phyloP scores from a whole-genome alignment of 768 basidiomycete genomes.

The Hirschioporus abietinus region DNA sequence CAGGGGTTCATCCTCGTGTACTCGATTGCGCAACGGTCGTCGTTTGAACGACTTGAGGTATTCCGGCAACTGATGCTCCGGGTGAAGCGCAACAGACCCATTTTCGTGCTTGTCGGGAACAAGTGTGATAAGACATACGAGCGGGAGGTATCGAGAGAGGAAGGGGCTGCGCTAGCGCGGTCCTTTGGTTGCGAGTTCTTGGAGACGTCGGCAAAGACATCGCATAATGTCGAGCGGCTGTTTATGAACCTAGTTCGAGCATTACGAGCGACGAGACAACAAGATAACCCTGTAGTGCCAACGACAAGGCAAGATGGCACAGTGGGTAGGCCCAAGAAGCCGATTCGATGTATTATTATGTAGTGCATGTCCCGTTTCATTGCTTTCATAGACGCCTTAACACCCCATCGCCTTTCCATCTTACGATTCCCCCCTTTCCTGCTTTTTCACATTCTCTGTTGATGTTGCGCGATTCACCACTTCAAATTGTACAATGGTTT shows the following conservation, averaged over 20 bases:
- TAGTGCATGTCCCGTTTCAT: conserved; percentile 1
- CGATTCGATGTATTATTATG: conserved; percentile 3
- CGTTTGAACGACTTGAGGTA: conserved; percentile 85
- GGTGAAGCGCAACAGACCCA: conserved; percentile 79
- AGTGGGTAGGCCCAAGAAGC: neutral
- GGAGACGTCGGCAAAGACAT: conserved; percentile 95
- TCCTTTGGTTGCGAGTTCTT: conserved; percentile 89
- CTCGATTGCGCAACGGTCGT: conserved; percentile 90
- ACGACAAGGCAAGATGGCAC: neutral
- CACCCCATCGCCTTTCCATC: neutral
- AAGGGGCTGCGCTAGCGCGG: conserved; percentile 76
- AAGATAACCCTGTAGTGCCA: conserved; percentile 34
- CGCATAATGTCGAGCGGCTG: conserved; percentile 84
- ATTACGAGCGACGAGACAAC: conserved; percentile 62
- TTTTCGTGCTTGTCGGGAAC: conserved; percentile 95
- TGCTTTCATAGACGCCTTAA: conserved; percentile 1
- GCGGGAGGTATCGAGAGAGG: conserved; percentile 87
- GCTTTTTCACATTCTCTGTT: neutral
- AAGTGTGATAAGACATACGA: conserved; percentile 91
- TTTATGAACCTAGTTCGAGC: conserved; percentile 85
- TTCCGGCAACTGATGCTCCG: conserved; percentile 88
- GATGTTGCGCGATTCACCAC: neutral
- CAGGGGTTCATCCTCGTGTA: conserved; percentile 98
- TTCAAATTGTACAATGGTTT: neutral
- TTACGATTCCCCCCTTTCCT: neutral